Base-by-base conservation (phyloP, 2,329 filamentous ascomycete species). In the Cordyceps tenuipes region DNA sequence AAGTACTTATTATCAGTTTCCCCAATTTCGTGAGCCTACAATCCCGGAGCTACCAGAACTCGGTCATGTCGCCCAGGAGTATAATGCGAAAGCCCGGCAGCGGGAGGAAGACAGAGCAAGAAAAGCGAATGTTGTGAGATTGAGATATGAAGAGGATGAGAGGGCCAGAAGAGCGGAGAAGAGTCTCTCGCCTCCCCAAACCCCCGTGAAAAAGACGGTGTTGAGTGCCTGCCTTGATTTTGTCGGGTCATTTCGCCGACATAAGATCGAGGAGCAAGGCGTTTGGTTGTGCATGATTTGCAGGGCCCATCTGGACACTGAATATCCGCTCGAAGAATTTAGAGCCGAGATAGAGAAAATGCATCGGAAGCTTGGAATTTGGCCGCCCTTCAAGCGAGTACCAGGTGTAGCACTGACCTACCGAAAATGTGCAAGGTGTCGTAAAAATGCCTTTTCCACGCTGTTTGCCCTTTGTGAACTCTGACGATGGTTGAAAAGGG, bases 201-300 rank as follows among this genome's bases (percentile, higher is more conserved):
- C 1, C 7, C 19, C 39, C 9, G 6, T 7, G 19, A 48, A 15
- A 19, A 19, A 19, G 13, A 7, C 9, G 1, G 13, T 48, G 7
- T 48, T 47, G 47, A 12, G 15, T 31, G 34, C 17, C 5, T 1
- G 51, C 9, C 2, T 29, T 13, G 48, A 59, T 2, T 34, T 7
- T 10, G 15, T 23, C 17, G 21, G 12, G 7, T 59, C 47, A 2
- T 2, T 51, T 13, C 6, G 7, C 12, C 23, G n/a, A 21, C n/a
- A 7, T 1, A 47, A 52, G 2, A 17, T 17, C 8, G 59, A 56
- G 9, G 43, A 59, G 21, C 17, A 46, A 21, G 66, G 66, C 1
- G 41, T 63, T 2, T 66, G 65, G 65, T 63, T 67, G 12, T 68
- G 65, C 55, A 39, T 50, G 5, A 34, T 39, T 15, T 68, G 66